These are phyloP conservation scores for Paraphaeosphaeria sporulosa DNA, from an alignment of 2,329 filamentous ascomycete genomes.

Conservation along the genomic window DNA sequence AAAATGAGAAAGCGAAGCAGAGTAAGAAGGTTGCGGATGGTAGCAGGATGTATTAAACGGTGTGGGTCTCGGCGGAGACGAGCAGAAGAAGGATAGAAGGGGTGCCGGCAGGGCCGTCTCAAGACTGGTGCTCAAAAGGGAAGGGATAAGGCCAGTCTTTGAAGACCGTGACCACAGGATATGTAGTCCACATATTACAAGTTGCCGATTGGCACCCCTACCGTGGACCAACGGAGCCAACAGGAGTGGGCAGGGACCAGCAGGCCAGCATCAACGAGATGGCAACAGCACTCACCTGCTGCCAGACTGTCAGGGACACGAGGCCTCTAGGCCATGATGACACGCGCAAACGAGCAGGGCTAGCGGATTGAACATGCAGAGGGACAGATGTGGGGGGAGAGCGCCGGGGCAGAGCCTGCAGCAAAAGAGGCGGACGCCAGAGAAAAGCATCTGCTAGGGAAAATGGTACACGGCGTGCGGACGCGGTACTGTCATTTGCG, in stretches of 20 bases:
- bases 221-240: constrained; percentile 16
- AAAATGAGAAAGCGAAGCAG: constrained; percentile 27
- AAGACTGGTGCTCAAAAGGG: constrained; percentile 35
- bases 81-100: constrained; percentile 38
- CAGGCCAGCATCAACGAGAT: constrained; percentile 33
- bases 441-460: constrained; percentile 1
- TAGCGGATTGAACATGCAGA: constrained; percentile 30
- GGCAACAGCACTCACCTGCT: constrained; percentile 39
- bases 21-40: constrained; percentile 20
- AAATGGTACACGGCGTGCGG: constrained; percentile 29
- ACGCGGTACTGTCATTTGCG: constrained; percentile 46
- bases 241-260: constrained; percentile 25
- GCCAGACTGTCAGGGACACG: constrained; percentile 31
- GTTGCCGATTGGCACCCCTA: constrained; percentile 35
- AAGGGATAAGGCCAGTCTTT: constrained; percentile 35
- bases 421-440: constrained; percentile 24
- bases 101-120: constrained; percentile 34
- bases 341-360: constrained; percentile 37
- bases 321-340: constrained; percentile 35
- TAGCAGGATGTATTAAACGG: constrained; percentile 33
- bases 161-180: constrained; percentile 23
- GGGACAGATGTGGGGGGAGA: constrained; percentile 23
- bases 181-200: constrained; percentile 35
- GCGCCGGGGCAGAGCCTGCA: constrained; percentile 22
- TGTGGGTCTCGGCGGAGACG: constrained; percentile 35